Evolutionary conservation across 208 protist genomes (phyloP).

Genomic region (Angomonas deanei): DNA sequence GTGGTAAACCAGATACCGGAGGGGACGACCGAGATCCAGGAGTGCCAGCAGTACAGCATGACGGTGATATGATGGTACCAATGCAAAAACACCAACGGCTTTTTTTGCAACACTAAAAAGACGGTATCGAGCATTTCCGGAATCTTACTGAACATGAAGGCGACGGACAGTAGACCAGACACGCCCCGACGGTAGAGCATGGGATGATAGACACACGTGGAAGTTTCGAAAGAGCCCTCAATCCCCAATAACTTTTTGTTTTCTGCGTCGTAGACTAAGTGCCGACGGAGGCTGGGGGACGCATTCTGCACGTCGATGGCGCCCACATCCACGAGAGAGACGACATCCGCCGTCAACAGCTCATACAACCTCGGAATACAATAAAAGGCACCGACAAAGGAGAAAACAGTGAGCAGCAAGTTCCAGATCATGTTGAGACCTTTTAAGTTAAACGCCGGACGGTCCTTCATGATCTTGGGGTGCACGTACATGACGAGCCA

Average conservation of each 20-base stretch:
- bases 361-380: slow-evolving; percentile 44
- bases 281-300: slow-evolving; percentile 19
- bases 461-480: slow-evolving; percentile 30
- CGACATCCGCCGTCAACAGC: slow-evolving; percentile 18
- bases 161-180: slow-evolving; percentile 37
- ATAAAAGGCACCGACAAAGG: slow-evolving; percentile 53
- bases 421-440: slow-evolving; percentile 79
- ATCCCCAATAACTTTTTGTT: slow-evolving; percentile 18
- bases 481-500: slow-evolving; percentile 26
- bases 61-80: slow-evolving; percentile 91
- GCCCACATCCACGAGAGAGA: slow-evolving; percentile 24
- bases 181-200: slow-evolving; percentile 36
- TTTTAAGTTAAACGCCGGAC: slow-evolving; percentile 49
- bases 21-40: slow-evolving; percentile 20
- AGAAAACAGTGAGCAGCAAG: slow-evolving; percentile 68
- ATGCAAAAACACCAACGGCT: slow-evolving; percentile 75
- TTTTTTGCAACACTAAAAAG: slow-evolving; percentile 71
- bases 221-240: slow-evolving; percentile 39
- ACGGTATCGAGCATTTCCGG: slow-evolving; percentile 75
- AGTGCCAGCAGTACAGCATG: slow-evolving; percentile 86
- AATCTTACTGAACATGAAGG: slow-evolving; percentile 69
- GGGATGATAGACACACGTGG: slow-evolving; percentile 36
- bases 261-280: slow-evolving; percentile 23
- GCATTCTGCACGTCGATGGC: slow-evolving; percentile 16
- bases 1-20: slow-evolving; percentile 66